Base-by-base conservation (phyloP, 139 green algal species). In the Closterium sp. region DNA sequence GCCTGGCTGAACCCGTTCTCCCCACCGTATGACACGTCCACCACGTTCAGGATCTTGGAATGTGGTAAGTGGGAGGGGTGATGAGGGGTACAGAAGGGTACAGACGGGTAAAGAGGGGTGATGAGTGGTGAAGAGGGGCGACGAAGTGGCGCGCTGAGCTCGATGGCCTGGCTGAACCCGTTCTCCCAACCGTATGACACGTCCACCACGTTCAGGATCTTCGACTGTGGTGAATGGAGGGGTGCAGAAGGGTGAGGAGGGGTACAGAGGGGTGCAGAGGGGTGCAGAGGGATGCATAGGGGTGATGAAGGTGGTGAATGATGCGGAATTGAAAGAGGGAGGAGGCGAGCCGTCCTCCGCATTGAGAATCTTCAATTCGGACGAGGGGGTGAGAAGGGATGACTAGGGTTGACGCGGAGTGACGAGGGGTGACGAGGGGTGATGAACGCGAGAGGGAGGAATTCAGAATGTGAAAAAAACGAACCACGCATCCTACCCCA, bases 111-210 rank as follows among this genome's bases (percentile, higher is more conserved):
- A 11, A 24, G 50, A 24, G 50, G 17, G 17, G 50, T 22, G 17
- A 73, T 73, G 50, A 24, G 50, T 73, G 50, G 50, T 45, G 38
- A 45, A 45, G 50, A 73, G 50, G 50, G 50, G 38, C 4, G 38
- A 45, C 10, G 38, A 6, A 6, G 38, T 45, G 38, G 38, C 38
- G 38, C 38, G 38, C 38, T 45, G 79, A 45, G 38, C 38, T 45
- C 38, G 10, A 9, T 99, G 10, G 98, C 98, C 95, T 99, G 98
- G 92, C 97, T 99, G 96, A 99, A 99, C 17, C 98, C 98, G 95
- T 99, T 99, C 93, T 99, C 98, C 11, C 97, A 98, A 29, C 97
- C 98, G 92, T 99, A 99, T n/a, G 97, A 99, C 22, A 99, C 98
- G 93, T 99, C 98, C 32, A 99, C 98, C 42, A 98, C 96, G 38